Conservation (phyloP, 148 eudicot species). For the Heliosperma pusillum region DNA sequence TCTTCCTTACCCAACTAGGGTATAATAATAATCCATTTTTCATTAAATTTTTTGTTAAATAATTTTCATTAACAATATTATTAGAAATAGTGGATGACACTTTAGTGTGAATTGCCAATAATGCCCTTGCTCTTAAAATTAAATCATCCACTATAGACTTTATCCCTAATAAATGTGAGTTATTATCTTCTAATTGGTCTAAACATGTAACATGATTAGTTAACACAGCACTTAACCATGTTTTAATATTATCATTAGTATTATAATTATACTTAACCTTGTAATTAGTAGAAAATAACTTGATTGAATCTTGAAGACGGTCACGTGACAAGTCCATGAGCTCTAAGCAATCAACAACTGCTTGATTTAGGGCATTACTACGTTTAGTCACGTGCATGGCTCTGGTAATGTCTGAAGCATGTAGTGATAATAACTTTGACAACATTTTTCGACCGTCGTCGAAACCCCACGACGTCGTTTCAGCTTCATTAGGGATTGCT, state of each 20-base stretch:
- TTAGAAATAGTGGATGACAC: background rate
- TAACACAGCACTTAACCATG: constrained; percentile 36
- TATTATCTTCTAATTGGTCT: constrained; percentile 17
- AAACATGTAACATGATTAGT: constrained; percentile 31
- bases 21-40: background rate
- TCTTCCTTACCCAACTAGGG: constrained; percentile 18
- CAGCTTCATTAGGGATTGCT: background rate
- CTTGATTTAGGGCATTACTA: background rate
- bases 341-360: constrained; percentile 24
- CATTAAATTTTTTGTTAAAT: no score
- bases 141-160: constrained; percentile 20
- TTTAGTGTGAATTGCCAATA: constrained; percentile 22
- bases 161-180: constrained; percentile 14
- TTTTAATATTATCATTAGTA: constrained; percentile 6
- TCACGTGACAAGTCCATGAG: constrained; percentile 34
- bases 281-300: background rate
- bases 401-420: constrained; percentile 16
- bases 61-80: no score
- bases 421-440: background rate
- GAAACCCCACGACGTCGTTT: constrained; percentile 1
- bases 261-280: background rate
- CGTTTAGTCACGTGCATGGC: constrained; percentile 16
- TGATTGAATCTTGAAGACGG: constrained; percentile 16
- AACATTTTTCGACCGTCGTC: constrained; percentile 14
- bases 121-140: constrained; percentile 8